Evolutionary conservation across 2,329 filamentous ascomycete species (phyloP).

Genomic region (Epichloe amarillans): DNA sequence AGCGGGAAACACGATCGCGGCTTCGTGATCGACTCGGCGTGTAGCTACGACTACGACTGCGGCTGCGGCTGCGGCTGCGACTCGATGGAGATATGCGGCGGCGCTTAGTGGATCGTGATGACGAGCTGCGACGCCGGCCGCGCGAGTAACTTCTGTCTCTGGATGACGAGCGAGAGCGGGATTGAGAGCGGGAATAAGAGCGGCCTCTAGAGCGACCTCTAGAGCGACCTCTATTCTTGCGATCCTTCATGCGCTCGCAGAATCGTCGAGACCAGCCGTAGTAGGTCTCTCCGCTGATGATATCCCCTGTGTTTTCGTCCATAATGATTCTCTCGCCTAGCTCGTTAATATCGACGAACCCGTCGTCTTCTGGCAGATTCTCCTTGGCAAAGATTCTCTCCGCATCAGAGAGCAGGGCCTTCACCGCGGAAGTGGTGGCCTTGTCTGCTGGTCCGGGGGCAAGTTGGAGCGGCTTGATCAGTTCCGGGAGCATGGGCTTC

Average conservation of each 20-base stretch:
- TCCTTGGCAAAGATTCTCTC: conserved; percentile 52
- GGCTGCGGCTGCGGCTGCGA: conserved; percentile 9
- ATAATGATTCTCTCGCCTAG: conserved; percentile 56
- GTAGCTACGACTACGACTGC: conserved; percentile 12
- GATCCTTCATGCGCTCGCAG: conserved; percentile 65
- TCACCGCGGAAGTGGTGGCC: conserved; percentile 53
- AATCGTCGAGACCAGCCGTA: conserved; percentile 79
- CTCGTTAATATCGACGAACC: conserved; percentile 54
- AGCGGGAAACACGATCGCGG: conserved; percentile 11
- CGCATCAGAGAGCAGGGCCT: conserved; percentile 54
- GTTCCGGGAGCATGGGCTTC: conserved; percentile 56
- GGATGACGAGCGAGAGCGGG: conserved; percentile 14
- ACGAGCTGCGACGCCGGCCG: conserved; percentile 18
- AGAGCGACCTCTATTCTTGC: conserved; percentile 18
- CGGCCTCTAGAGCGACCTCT: conserved; percentile 20
- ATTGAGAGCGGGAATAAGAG: conserved; percentile 20
- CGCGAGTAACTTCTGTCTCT: conserved; percentile 14
- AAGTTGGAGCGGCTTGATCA: conserved; percentile 60
- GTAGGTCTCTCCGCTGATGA: conserved; percentile 58
- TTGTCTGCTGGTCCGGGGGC: conserved; percentile 54
- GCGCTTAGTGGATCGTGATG: conserved; percentile 18
- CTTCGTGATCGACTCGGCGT: conserved; percentile 13
- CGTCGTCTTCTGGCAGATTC: conserved; percentile 32
- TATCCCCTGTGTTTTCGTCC: conserved; percentile 53
- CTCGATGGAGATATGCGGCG: conserved; percentile 14